These are phyloP conservation scores for Lachnellula willkommii DNA, from an alignment of 2,329 filamentous ascomycete species.

Conservation along the genomic window DNA sequence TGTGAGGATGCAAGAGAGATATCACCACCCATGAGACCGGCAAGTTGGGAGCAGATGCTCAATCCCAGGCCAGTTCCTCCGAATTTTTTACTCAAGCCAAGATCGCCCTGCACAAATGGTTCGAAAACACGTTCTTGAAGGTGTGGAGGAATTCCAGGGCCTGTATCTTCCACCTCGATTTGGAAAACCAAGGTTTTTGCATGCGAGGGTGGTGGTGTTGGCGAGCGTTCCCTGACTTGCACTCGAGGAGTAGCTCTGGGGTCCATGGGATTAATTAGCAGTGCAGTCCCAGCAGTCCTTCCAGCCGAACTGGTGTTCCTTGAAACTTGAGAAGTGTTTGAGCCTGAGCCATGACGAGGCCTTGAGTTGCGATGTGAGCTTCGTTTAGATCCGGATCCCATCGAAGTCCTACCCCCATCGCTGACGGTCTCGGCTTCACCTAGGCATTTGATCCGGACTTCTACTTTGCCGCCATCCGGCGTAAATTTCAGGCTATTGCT, in stretches of 20 bases:
- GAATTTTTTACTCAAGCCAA: conserved; percentile 82
- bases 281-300: conserved; percentile 43
- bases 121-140: conserved; percentile 84
- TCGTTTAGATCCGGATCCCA: conserved; percentile 28
- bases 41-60: conserved; percentile 84
- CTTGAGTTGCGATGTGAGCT: conserved; percentile 24
- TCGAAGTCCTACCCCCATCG: conserved; percentile 25
- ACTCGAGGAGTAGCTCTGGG: conserved; percentile 29
- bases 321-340: conserved; percentile 46
- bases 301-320: conserved; percentile 29
- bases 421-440: conserved; percentile 43
- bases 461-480: conserved; percentile 66
- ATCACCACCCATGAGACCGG: conserved; percentile 73
- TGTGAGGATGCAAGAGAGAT: conserved; percentile 67
- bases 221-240: conserved; percentile 48
- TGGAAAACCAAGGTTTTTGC: conserved; percentile 70
- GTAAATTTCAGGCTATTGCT: conserved; percentile 93
- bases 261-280: conserved; percentile 59
- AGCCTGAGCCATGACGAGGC: conserved; percentile 26
- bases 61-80: conserved; percentile 83
- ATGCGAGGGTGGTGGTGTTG: conserved; percentile 54
- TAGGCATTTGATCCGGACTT: conserved; percentile 69
- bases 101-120: conserved; percentile 89
- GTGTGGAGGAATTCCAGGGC: conserved; percentile 74
- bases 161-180: conserved; percentile 84